Base-by-base conservation (phyloP, 371 early-diverging fungal genomes). In the Actinomortierella ambigua region DNA sequence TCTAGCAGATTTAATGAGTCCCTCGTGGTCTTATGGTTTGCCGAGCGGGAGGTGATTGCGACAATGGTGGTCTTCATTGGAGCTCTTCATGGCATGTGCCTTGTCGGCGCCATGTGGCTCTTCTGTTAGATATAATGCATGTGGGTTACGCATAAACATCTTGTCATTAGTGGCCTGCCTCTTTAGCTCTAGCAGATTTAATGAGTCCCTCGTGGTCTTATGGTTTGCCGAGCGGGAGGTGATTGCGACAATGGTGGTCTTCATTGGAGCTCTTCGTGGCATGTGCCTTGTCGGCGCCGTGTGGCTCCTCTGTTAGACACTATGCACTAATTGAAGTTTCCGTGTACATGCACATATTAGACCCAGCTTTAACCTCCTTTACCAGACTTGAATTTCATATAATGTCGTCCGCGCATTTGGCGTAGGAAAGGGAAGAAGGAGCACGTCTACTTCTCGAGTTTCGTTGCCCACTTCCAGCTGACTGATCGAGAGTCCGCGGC, bases 391-490 rank as follows among this genome's bases (percentile, higher is more conserved):
- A n/a, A n/a, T n/a, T n/a, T n/a, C n/a, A n/a, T n/a, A n/a, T n/a
- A n/a, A n/a, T n/a, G n/a, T n/a, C n/a, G n/a, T n/a, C n/a, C n/a
- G n/a, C n/a, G n/a, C n/a, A n/a, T n/a, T n/a, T n/a, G n/a, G n/a
- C n/a, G n/a, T n/a, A n/a, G n/a, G n/a, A n/a, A n/a, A n/a, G n/a
- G n/a, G n/a, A n/a, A n/a, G n/a, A 54, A 53, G 24, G 59, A 58
- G 50, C 54, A 64, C 55, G 65, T 58, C 42, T 64, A 13, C 28
- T 54, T 64, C 29, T 20, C 65, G 14, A 58, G 50, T n/a, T 55
- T 64, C 42, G 55, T 64, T 5, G 23, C 14, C 7, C 34, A 54
- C 44, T 64, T 64, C 55, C 55, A 44, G 41, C 58, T 64, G 3
- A 40, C 28, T 28, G 11, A 58, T 29, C 48, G 59, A 64, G 59